Percentiles rank a stretch among this genome's conserved stretches.
phyloP scores from a whole-genome alignment of 2,329 filamentous ascomycete genomes.

The Thyridium curvatum region DNA sequence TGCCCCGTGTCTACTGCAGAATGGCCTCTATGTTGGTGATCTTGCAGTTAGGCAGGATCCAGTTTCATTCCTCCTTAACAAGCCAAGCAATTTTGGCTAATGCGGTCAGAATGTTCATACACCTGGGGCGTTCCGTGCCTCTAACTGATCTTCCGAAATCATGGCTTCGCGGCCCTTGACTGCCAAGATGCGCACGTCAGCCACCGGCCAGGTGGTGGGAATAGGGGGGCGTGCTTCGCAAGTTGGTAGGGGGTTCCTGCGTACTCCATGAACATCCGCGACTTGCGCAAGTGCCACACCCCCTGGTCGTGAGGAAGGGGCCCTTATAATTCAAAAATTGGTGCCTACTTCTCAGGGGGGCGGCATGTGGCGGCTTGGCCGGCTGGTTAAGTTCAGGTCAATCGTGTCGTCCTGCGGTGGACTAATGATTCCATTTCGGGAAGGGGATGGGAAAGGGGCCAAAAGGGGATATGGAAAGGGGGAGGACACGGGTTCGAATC shows the following conservation, averaged over 20 bases:
- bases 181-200: slow-evolving; percentile 20
- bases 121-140: slow-evolving; percentile 11
- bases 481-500: too few species aligned
- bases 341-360: too few species aligned
- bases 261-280: slow-evolving; percentile 41
- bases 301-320: too few species aligned
- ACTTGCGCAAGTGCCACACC: too few species aligned
- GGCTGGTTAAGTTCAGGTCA: too few species aligned
- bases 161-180: slow-evolving; percentile 20
- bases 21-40: slow-evolving; percentile 22
- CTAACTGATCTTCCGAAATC: slow-evolving; percentile 17
- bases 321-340: too few species aligned
- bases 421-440: too few species aligned
- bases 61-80: slow-evolving; percentile 26
- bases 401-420: too few species aligned
- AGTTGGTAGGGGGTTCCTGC: slow-evolving; percentile 35
- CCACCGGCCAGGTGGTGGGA: slow-evolving; percentile 25
- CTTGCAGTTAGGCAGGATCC: slow-evolving; percentile 23
- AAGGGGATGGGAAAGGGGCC: too few species aligned
- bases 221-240: slow-evolving; percentile 26
- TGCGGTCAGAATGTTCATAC: slow-evolving; percentile 16
- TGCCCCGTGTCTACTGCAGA: slow-evolving; percentile 15
- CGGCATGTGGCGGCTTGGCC: too few species aligned
- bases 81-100: slow-evolving; percentile 12
- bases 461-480: too few species aligned